These are phyloP conservation scores for Nemophila menziesii DNA, from an alignment of 257 asterid species.

Conservation along the genomic window DNA sequence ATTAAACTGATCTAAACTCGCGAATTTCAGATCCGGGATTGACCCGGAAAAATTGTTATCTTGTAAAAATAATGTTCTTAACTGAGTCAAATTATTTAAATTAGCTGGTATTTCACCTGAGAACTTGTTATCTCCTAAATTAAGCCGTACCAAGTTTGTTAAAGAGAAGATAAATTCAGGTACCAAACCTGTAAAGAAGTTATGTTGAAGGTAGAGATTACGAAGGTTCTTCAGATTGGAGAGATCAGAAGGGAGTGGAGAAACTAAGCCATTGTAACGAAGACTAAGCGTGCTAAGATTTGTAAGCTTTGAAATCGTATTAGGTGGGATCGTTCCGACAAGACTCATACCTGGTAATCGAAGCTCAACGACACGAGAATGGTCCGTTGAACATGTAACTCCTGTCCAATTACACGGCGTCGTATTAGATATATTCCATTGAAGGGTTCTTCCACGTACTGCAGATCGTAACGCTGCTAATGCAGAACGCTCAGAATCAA, in stretches of 20 bases:
- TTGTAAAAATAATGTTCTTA: constrained; percentile 72
- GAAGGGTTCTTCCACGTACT: constrained; percentile 61
- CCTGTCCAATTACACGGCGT: constrained; percentile 74
- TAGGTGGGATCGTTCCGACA: constrained; percentile 51
- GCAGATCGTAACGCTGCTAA: constrained; percentile 59
- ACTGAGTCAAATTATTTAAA: constrained; percentile 45
- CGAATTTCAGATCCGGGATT: constrained; percentile 44
- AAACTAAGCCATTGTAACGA: constrained; percentile 68
- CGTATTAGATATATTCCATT: constrained; percentile 55
- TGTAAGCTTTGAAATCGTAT: constrained; percentile 44
- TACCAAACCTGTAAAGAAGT: constrained; percentile 41
- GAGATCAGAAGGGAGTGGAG: constrained; percentile 54
- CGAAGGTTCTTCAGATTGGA: constrained; percentile 42
- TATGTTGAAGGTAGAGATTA: constrained; percentile 59
- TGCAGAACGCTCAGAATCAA: constrained; percentile 63
- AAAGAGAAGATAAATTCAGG: constrained; percentile 51
- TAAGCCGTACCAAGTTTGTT: constrained; percentile 46
- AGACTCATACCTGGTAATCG: constrained; percentile 84
- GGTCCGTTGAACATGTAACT: constrained; percentile 44
- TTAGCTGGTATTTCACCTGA: constrained; percentile 48
- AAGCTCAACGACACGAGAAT: constrained; percentile 48
- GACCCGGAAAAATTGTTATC: constrained; percentile 50
- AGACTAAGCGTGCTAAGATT: constrained; percentile 65
- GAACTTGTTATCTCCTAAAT: constrained; percentile 61
- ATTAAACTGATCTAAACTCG: constrained; percentile 48